Evolutionary conservation across 2,329 filamentous ascomycete species (phyloP).

Genomic region (Ophiostoma triangulosporum): DNA sequence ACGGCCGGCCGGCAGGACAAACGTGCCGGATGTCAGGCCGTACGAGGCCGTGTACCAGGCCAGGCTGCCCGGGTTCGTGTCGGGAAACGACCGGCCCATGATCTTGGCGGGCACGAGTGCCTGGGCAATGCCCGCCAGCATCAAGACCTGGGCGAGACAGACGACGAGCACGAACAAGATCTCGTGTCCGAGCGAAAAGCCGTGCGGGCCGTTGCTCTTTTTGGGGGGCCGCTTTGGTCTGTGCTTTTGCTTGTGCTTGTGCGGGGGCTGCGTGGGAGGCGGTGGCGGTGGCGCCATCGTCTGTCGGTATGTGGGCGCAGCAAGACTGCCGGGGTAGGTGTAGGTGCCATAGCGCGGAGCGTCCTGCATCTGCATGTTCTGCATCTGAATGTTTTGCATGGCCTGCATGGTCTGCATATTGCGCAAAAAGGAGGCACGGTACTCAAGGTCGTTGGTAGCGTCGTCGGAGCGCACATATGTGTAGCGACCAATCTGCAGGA

Average conservation of each 20-base stretch:
- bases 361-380: neutral
- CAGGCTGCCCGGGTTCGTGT: constrained; percentile 29
- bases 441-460: constrained; percentile 12
- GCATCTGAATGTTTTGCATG: neutral
- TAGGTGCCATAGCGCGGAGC: neutral
- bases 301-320: neutral
- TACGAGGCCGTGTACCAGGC: constrained; percentile 47
- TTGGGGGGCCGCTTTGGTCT: neutral
- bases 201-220: constrained; percentile 8
- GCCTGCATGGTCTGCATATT: neutral
- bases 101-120: constrained; percentile 33
- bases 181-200: constrained; percentile 19
- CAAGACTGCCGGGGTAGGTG: neutral
- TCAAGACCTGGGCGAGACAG: constrained; percentile 30
- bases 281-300: neutral
- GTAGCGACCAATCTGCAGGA: constrained; percentile 16
- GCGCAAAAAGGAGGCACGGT: constrained; percentile 11
- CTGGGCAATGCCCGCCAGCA: constrained; percentile 33
- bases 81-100: constrained; percentile 33
- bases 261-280: neutral
- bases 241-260: too few species aligned
- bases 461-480: constrained; percentile 16
- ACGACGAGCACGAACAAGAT: constrained; percentile 26
- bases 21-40: constrained; percentile 39
- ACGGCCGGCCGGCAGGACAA: constrained; percentile 42